Conservation (phyloP, 1,139 yeast genomes). For the Kodamaea suecica region DNA sequence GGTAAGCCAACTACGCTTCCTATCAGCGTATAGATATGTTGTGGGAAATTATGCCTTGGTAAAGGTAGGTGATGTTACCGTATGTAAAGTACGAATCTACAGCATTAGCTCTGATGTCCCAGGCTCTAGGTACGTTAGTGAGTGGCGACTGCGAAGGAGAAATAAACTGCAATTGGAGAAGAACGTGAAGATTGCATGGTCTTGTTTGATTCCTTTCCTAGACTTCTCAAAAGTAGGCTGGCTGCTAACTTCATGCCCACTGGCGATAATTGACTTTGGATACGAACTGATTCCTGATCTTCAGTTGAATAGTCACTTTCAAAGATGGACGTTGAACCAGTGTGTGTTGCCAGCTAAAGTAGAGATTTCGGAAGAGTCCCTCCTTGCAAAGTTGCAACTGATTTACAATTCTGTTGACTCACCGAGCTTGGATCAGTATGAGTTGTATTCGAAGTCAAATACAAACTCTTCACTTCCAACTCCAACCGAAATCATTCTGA, state of each 20-base stretch:
- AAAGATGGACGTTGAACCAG: neutral
- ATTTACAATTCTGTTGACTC: slow-evolving; percentile 41
- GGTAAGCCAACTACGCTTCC: slow-evolving; percentile 37
- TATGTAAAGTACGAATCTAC: slow-evolving; percentile 46
- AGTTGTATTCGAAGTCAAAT: no score
- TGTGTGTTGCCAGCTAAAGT: neutral
- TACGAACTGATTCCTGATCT: neutral
- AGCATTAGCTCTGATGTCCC: slow-evolving; percentile 45
- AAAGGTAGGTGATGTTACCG: slow-evolving; percentile 4
- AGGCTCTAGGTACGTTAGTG: slow-evolving; percentile 20
- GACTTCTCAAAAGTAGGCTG: slow-evolving; percentile 35
- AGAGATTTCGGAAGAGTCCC: neutral
- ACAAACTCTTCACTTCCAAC: neutral
- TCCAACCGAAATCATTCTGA: neutral
- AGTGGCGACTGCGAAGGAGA: neutral
- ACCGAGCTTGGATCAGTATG: slow-evolving; percentile 22
- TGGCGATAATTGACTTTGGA: neutral
- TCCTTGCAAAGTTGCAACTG: slow-evolving; percentile 21
- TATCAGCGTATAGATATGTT: slow-evolving; percentile 36
- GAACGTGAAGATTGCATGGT: slow-evolving; percentile 29
- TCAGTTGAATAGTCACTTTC: neutral
- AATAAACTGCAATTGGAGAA: slow-evolving; percentile 27
- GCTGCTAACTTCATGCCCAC: slow-evolving; percentile 11
- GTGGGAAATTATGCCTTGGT: no score
- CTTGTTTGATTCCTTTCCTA: slow-evolving; percentile 27